Evolutionary conservation across 2,329 filamentous ascomycete species (phyloP).

Genomic region (Hypocreales sp.): DNA sequence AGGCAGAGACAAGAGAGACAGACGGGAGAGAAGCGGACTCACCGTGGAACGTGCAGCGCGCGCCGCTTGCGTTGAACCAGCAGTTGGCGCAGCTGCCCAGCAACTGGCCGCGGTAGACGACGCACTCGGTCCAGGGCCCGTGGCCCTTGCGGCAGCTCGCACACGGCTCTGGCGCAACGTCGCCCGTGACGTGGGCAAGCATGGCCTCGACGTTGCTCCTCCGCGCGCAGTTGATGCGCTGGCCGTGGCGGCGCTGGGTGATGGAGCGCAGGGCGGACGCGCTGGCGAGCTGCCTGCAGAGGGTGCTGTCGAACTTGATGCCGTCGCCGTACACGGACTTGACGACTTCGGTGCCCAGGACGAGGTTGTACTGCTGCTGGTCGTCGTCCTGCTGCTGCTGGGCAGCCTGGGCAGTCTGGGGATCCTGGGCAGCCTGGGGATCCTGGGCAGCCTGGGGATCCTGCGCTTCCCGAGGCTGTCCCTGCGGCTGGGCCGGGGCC

Average conservation of each 20-base stretch:
- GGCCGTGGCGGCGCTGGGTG: slow-evolving; percentile 35
- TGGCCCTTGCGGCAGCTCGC: slow-evolving; percentile 46
- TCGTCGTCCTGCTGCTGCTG: not conserved
- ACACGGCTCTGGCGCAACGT: slow-evolving; percentile 30
- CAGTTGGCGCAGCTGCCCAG: slow-evolving; percentile 47
- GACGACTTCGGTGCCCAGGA: no score
- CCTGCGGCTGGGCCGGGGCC: no score
- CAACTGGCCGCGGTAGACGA: slow-evolving; percentile 45
- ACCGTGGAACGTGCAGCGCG: slow-evolving; percentile 46
- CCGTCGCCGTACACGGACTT: slow-evolving; percentile 27
- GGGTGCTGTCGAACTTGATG: slow-evolving; percentile 34
- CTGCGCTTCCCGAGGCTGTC: no score
- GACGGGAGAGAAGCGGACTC: slow-evolving; percentile 9
- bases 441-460: not conserved
- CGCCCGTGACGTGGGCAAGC: slow-evolving; percentile 40
- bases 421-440: no score
- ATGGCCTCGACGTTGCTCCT: slow-evolving; percentile 45
- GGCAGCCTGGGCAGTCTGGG: no score
- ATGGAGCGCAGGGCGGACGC: slow-evolving; percentile 33
- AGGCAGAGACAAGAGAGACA: not conserved
- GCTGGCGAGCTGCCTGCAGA: slow-evolving; percentile 36
- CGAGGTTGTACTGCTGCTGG: not conserved
- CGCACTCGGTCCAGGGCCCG: slow-evolving; percentile 41
- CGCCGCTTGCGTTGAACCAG: slow-evolving; percentile 47
- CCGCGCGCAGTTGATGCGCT: slow-evolving; percentile 37